A percentile compares a stretch with the other conserved stretches of the same genome.
Conservation (phyloP, 1,284 basidiomycete genomes). For the Moesziomyces aphidis region DNA sequence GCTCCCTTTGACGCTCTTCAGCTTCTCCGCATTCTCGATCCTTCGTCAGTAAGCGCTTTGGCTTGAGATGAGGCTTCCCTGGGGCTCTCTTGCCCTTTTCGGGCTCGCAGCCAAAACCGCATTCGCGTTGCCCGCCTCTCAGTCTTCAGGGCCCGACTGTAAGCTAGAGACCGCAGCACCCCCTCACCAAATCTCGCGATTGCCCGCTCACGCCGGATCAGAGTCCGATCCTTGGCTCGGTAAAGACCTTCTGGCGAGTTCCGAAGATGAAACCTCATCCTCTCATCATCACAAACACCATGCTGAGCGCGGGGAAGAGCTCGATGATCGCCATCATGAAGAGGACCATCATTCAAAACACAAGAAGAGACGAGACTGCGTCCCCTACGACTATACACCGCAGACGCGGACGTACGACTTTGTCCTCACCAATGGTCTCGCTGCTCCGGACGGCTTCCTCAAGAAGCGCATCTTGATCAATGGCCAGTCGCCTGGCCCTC, state of each 20-base stretch:
- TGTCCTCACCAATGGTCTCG: constrained; percentile 39
- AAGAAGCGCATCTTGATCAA: constrained; percentile 61
- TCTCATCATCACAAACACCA: constrained; percentile 1
- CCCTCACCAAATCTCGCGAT: too few relatives aligned
- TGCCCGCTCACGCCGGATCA: background rate
- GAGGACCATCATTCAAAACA: background rate
- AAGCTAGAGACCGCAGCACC: too few relatives aligned
- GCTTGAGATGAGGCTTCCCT: constrained; percentile 20
- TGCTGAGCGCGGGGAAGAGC: too few relatives aligned
- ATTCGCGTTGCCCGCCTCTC: constrained; percentile 12
- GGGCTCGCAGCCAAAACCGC: constrained; percentile 8
- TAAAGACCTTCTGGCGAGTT: constrained; percentile 7
- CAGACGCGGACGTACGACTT: constrained; percentile 50
- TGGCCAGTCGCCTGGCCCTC: constrained; percentile 56
- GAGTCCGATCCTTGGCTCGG: constrained; percentile 8
- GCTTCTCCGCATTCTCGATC: background rate
- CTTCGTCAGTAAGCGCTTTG: background rate
- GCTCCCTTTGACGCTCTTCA: background rate
- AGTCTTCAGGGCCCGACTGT: background rate
- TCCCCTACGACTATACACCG: constrained; percentile 34
- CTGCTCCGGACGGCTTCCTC: constrained; percentile 53
- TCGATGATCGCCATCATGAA: background rate
- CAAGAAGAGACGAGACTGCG: constrained; percentile 2
- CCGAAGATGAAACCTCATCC: background rate
- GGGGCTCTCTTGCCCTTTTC: constrained; percentile 13